These are phyloP conservation scores for Petunia secreta DNA, from an alignment of 257 asterid genomes.

Conservation along the genomic window DNA sequence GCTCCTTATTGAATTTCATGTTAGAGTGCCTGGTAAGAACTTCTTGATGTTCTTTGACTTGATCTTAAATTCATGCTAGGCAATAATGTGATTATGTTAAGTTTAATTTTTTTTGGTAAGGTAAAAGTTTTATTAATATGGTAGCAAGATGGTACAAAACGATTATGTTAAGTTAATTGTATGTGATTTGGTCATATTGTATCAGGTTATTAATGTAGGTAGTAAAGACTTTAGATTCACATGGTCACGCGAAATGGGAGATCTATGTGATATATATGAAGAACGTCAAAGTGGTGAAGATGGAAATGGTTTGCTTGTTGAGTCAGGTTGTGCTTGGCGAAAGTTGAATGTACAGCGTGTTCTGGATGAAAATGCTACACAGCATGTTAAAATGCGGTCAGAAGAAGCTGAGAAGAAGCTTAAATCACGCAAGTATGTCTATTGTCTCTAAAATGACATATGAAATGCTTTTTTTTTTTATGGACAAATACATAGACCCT, in stretches of 20 bases:
- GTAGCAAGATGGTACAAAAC: background rate
- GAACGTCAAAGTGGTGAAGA: constrained; percentile 88
- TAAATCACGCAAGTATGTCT: constrained; percentile 75
- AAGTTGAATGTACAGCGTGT: constrained; percentile 90
- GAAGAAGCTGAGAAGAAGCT: constrained; percentile 89
- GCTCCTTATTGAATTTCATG: constrained; percentile 2
- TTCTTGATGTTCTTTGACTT: background rate
- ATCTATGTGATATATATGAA: constrained; percentile 90
- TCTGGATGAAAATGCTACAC: constrained; percentile 88
- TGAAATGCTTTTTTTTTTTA: background rate
- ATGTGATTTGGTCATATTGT: background rate
- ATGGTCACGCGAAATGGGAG: constrained; percentile 90
- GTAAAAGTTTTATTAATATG: background rate
- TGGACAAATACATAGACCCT: no score
- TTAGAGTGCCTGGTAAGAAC: constrained; percentile 6
- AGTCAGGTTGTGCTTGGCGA: constrained; percentile 92
- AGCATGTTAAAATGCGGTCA: constrained; percentile 89
- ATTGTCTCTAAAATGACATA: background rate
- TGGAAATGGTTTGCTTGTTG: constrained; percentile 86
- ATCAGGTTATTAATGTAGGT: constrained; percentile 86
- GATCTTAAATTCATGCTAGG: constrained; percentile 12
- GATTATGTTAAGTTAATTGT: background rate
- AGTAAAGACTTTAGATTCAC: constrained; percentile 85
- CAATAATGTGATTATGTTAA: background rate
- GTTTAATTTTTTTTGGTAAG: background rate